phyloP scores from a whole-genome alignment of 805 yeast genomes.

The Sugiyamaella floridensis region DNA sequence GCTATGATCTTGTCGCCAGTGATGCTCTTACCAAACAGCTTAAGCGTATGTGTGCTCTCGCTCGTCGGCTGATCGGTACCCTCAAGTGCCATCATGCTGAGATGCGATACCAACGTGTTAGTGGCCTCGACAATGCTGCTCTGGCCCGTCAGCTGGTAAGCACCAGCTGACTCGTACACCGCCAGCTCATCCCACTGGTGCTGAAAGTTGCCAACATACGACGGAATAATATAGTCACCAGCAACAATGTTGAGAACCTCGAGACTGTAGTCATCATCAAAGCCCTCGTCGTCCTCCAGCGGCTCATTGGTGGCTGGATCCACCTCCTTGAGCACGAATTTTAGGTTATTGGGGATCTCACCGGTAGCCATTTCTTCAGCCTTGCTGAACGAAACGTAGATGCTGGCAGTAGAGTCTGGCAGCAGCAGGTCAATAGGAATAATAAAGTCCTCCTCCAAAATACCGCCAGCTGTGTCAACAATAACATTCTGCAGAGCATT shows the following conservation, averaged over 20 bases:
- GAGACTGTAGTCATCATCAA: constrained; percentile 87
- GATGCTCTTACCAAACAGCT: constrained; percentile 72
- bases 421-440: constrained; percentile 64
- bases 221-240: constrained; percentile 77
- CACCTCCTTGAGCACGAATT: constrained; percentile 72
- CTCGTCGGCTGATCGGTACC: constrained; percentile 58
- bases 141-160: constrained; percentile 54
- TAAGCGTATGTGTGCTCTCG: constrained; percentile 58
- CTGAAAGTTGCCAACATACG: constrained; percentile 71
- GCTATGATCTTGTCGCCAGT: constrained; percentile 43
- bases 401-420: constrained; percentile 65
- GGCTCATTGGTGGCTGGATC: constrained; percentile 65
- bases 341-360: constrained; percentile 56
- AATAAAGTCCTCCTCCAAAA: constrained; percentile 54
- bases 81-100: constrained; percentile 68
- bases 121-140: constrained; percentile 49
- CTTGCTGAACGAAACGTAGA: constrained; percentile 62
- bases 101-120: constrained; percentile 42
- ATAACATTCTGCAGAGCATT: constrained; percentile 70
- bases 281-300: constrained; percentile 59
- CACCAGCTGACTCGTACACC: constrained; percentile 49
- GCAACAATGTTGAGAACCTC: constrained; percentile 68
- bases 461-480: constrained; percentile 34
- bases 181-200: constrained; percentile 65
- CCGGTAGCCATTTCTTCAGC: constrained; percentile 40